These are phyloP conservation scores for Salix purpurea DNA, from an alignment of 345 rosid genomes.

Conservation along the genomic window DNA sequence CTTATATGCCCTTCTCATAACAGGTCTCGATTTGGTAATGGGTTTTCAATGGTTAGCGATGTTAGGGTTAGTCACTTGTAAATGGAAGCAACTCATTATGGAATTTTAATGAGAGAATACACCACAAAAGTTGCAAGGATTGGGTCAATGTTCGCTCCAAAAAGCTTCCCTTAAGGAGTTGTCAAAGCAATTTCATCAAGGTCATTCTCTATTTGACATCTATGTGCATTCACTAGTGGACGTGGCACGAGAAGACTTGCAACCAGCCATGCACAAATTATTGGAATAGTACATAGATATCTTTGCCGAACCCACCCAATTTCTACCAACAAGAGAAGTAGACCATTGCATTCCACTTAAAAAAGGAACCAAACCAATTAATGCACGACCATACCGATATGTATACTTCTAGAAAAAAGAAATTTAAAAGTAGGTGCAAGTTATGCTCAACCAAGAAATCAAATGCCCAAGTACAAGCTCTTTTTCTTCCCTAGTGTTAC, in stretches of 20 bases:
- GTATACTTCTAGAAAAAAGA: background rate
- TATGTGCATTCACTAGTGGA: no score
- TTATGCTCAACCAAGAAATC: background rate
- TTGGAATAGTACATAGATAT: no score
- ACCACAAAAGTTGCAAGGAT: background rate
- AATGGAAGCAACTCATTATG: background rate
- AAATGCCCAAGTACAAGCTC: background rate
- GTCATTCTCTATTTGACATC: background rate
- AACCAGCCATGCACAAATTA: no score
- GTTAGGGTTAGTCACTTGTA: background rate
- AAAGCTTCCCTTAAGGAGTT: no score
- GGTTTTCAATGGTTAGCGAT: background rate
- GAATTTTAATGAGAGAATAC: background rate
- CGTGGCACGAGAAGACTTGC: background rate
- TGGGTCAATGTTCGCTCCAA: no score
- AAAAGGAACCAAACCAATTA: background rate
- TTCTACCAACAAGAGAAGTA: background rate
- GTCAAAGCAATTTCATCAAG: no score
- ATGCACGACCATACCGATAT: background rate
- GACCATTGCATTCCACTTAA: background rate
- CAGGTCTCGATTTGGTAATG: background rate
- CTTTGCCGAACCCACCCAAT: background rate
- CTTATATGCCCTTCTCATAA: no score
- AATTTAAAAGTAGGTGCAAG: background rate
- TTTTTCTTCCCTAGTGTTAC: background rate